Percentiles rank a stretch among this genome's conserved stretches.
phyloP scores from a whole-genome alignment of 2,329 filamentous ascomycete species.

The Microdochium bolleyi region DNA sequence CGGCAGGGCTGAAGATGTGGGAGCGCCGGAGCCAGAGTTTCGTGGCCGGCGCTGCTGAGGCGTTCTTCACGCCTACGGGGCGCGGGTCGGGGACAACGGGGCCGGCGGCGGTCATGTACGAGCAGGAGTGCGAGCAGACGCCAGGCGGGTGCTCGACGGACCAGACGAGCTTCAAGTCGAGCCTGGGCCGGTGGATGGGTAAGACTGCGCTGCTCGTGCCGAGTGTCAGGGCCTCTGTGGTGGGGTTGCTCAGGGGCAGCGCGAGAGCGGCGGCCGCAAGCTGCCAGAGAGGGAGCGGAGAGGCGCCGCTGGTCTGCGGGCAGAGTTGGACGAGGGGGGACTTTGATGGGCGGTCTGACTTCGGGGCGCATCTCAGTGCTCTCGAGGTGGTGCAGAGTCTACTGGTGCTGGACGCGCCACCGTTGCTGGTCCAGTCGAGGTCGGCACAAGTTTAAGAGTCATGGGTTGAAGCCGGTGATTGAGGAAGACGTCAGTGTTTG shows the following conservation, averaged over 20 bases:
- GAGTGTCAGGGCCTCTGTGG: constrained; percentile 16
- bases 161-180: constrained; percentile 22
- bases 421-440: constrained; percentile 2
- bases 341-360: constrained; percentile 23
- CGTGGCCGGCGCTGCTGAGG: constrained; percentile 18
- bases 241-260: constrained; percentile 17
- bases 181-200: constrained; percentile 17
- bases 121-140: constrained; percentile 27
- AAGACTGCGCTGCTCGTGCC: constrained; percentile 24
- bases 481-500: too few species aligned
- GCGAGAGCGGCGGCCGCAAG: constrained; percentile 21
- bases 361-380: constrained; percentile 25
- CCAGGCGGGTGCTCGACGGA: constrained; percentile 27
- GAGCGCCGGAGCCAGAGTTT: constrained; percentile 19
- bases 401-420: constrained; percentile 9
- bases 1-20: constrained; percentile 15
- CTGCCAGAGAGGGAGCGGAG: constrained; percentile 14
- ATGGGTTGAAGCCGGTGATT: too few species aligned
- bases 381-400: constrained; percentile 22
- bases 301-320: constrained; percentile 19
- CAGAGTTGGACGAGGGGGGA: constrained; percentile 19
- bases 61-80: constrained; percentile 16
- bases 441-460: background rate
- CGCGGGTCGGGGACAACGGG: too few species aligned
- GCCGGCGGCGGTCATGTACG: constrained; percentile 18